Conservation (phyloP, 176 grass and related monocot genomes). For the Rhipidocladum racemiflorum region DNA sequence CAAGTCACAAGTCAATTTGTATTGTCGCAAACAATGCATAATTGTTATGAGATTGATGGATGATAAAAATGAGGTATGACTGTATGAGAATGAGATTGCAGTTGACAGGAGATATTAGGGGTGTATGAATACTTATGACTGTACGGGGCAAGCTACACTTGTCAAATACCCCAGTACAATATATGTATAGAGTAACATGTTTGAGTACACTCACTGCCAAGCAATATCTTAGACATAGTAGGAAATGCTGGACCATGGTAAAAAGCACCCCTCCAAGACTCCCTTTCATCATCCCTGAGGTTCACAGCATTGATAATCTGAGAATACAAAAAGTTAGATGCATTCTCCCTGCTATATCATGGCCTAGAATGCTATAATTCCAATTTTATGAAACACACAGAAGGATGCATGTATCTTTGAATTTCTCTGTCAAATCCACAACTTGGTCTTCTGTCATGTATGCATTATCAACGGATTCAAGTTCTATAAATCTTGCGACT, state of each 20-base stretch:
- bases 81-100: neutral
- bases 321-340: conserved; percentile 27
- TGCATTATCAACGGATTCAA: neutral
- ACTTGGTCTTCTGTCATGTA: neutral
- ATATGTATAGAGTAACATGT: neutral
- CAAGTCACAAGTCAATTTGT: neutral
- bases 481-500: neutral
- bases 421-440: conserved; percentile 18
- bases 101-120: neutral
- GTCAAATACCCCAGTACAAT: neutral
- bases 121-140: conserved; percentile 18
- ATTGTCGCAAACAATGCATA: neutral
- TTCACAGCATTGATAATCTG: conserved; percentile 50
- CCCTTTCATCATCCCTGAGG: conserved; percentile 50
- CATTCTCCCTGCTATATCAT: conserved; percentile 5
- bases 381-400: conserved; percentile 10
- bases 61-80: neutral
- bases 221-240: conserved; percentile 72
- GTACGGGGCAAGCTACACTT: neutral
- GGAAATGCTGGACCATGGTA: conserved; percentile 80
- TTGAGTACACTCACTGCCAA: conserved; percentile 54
- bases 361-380: neutral
- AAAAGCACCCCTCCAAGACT: conserved; percentile 58
- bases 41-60: conserved; percentile 2
- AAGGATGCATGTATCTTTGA: neutral